These are phyloP conservation scores for Fusarium sp. DNA, from an alignment of 2,329 filamentous ascomycete genomes.

Conservation along the genomic window DNA sequence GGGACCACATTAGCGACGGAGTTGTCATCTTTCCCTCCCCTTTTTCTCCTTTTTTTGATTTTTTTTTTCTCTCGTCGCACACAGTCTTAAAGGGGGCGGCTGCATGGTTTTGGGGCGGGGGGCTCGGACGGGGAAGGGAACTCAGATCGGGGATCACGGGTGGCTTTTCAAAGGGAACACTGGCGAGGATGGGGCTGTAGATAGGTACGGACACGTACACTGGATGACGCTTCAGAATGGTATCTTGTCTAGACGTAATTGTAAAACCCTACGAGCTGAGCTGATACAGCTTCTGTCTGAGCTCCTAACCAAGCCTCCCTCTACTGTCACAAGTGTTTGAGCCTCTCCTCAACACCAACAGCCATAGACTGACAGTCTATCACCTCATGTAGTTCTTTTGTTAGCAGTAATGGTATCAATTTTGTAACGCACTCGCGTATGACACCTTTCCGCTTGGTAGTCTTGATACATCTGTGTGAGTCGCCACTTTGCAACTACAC, in stretches of 20 bases:
- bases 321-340: background rate
- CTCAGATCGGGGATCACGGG: constrained; percentile 3
- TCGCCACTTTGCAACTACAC: constrained; percentile 25
- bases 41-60: background rate
- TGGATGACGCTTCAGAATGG: constrained; percentile 33
- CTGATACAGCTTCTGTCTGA: constrained; percentile 5
- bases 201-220: constrained; percentile 20
- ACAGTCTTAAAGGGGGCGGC: constrained; percentile 3
- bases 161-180: constrained; percentile 2
- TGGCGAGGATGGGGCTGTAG: constrained; percentile 19
- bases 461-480: background rate
- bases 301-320: background rate
- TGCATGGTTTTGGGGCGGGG: constrained; percentile 29
- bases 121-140: constrained; percentile 5
- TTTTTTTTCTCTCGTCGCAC: background rate
- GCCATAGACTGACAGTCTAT: background rate
- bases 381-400: background rate
- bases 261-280: constrained; percentile 21
- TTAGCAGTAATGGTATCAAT: background rate
- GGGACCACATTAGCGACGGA: constrained; percentile 55
- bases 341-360: background rate
- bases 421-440: background rate
- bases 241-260: constrained; percentile 33
- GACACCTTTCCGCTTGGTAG: background rate
- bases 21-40: constrained; percentile 43